Conservation (phyloP, 2,329 filamentous ascomycete species). For the Cercospora citrullina region DNA sequence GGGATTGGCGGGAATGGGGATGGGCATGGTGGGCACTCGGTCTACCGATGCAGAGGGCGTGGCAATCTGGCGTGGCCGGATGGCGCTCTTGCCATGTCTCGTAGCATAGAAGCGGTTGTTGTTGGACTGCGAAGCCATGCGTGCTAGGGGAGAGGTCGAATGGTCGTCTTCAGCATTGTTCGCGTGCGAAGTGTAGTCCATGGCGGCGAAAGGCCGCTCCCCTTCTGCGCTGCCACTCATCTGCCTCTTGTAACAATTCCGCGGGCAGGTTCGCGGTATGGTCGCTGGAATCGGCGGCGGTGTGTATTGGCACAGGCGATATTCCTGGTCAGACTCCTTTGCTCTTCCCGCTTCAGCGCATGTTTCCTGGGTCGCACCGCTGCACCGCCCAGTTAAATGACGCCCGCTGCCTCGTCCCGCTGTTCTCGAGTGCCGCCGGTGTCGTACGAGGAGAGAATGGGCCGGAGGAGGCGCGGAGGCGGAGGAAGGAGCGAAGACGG, state of each 20-base stretch:
- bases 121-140: conserved; percentile 37
- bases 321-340: background rate
- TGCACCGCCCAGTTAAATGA: background rate
- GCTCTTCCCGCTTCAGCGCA: background rate
- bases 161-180: conserved; percentile 22
- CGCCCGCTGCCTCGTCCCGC: background rate
- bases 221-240: background rate
- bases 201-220: background rate
- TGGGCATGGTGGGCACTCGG: conserved; percentile 42
- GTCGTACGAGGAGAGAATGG: background rate
- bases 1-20: conserved; percentile 48
- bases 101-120: conserved; percentile 37
- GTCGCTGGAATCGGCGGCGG: background rate
- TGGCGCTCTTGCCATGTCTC: conserved; percentile 39
- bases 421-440: background rate
- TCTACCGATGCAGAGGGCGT: conserved; percentile 39
- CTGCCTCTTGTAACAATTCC: background rate
- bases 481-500: background rate
- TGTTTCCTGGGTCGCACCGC: background rate
- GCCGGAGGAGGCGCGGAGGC: background rate
- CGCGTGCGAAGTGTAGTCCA: background rate
- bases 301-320: background rate
- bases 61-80: conserved; percentile 49
- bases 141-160: conserved; percentile 31
- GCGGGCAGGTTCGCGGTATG: background rate